Percentiles rank a stretch among this genome's conserved stretches.
These are phyloP conservation scores for Plenodomus biglobosus DNA, from an alignment of 2,329 filamentous ascomycete genomes.

Conservation along the genomic window DNA sequence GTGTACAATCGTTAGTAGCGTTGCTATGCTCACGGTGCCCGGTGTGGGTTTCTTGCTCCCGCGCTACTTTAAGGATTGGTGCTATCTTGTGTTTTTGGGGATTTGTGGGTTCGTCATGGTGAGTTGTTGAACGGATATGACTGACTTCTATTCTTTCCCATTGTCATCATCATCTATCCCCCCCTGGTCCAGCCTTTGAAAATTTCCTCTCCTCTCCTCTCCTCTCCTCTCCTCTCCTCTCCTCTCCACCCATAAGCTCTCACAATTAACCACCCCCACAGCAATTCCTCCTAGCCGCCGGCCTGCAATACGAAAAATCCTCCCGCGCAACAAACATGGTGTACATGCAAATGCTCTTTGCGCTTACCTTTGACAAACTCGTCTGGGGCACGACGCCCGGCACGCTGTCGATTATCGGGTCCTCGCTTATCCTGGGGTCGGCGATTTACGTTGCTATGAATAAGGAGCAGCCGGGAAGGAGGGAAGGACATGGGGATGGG, in stretches of 20 bases:
- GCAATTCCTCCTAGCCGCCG: conserved; percentile 82
- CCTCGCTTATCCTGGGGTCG: conserved; percentile 64
- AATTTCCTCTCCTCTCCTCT: no score
- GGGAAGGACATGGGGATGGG: conserved; percentile 10
- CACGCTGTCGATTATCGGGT: conserved; percentile 61
- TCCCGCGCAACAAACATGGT: conserved; percentile 65
- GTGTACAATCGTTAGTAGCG: conserved; percentile 67
- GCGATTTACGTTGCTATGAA: conserved; percentile 65
- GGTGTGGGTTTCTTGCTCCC: conserved; percentile 61
- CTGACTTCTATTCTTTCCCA: background rate
- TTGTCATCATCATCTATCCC: no score
- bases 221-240: no score
- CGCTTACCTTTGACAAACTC: conserved; percentile 63
- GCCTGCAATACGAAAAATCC: conserved; percentile 70
- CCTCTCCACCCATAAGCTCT: no score
- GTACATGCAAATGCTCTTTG: conserved; percentile 71
- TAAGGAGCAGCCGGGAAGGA: conserved; percentile 44
- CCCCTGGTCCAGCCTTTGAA: no score
- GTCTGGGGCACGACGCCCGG: conserved; percentile 64
- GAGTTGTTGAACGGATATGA: conserved; percentile 8
- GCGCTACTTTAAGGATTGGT: conserved; percentile 61
- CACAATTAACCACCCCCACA: conserved; percentile 15
- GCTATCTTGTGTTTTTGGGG: conserved; percentile 67
- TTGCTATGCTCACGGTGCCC: conserved; percentile 60
- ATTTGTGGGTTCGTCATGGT: conserved; percentile 74